Conservation (phyloP, 352 stramenopile species). For the Globisporangium nodosum region DNA sequence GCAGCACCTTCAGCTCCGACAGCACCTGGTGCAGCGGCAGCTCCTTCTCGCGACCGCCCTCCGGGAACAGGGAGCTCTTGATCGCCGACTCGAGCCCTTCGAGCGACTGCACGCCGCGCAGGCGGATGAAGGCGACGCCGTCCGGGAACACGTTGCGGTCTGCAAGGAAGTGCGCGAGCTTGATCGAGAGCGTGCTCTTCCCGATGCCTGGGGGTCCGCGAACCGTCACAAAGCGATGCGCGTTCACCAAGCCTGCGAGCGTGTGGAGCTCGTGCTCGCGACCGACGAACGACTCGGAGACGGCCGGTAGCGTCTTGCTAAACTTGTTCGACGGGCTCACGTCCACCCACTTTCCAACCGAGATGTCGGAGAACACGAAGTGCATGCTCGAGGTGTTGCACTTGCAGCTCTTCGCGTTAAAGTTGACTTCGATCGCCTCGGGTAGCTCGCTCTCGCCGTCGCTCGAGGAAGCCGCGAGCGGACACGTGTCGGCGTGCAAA, state of each 20-base stretch:
- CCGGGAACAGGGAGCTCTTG: conserved; percentile 56
- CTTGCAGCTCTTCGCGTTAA: conserved; percentile 34
- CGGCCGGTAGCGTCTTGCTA: conserved; percentile 51
- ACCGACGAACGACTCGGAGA: conserved; percentile 68
- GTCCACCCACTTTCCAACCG: conserved; percentile 68
- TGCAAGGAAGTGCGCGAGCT: conserved; percentile 63
- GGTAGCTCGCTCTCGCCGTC: conserved; percentile 12
- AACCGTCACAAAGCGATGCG: conserved; percentile 62
- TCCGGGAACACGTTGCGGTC: conserved; percentile 70
- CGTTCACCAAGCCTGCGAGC: conserved; percentile 49
- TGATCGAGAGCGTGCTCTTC: conserved; percentile 72
- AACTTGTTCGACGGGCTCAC: conserved; percentile 69
- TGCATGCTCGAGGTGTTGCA: conserved; percentile 48
- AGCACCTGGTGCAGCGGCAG: conserved; percentile 53
- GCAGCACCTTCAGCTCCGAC: conserved; percentile 46
- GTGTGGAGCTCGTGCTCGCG: conserved; percentile 72
- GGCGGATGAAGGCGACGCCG: conserved; percentile 66
- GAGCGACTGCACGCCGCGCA: conserved; percentile 60
- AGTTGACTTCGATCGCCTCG: conserved; percentile 48
- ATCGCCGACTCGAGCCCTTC: conserved; percentile 74
- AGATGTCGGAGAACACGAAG: conserved; percentile 70
- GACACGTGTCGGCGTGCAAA: conserved; percentile 46
- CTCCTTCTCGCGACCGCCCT: conserved; percentile 59
- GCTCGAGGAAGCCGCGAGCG: conserved; percentile 18
- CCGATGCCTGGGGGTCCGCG: conserved; percentile 70